Base-by-base conservation (phyloP, 2,329 filamentous ascomycete species). In the Neofusicoccum cordaticola region DNA sequence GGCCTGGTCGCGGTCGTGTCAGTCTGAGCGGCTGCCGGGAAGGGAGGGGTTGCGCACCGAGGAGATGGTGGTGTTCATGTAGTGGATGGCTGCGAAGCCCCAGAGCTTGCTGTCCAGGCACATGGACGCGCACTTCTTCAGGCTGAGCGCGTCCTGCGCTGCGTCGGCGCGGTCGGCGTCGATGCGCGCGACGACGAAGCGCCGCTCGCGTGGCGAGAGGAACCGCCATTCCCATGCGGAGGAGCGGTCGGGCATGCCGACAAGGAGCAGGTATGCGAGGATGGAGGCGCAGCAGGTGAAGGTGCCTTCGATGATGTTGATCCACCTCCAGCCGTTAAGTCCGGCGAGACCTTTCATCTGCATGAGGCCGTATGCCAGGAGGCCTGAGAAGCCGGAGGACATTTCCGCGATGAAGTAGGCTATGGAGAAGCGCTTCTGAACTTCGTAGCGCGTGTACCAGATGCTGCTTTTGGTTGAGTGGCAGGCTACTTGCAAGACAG, bases 91-190 rank as follows among this genome's bases (percentile, higher is more conserved):
- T 3, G 90, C 91, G 3, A 92, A 92, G 1, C 83, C 78, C 83
- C 88, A 92, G 22, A 91, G 85, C 73, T 90, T 92, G 89, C 89
- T 92, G 75, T 94, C 91, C 67, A 81, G 83, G 66, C 90, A 86
- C 62, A 74, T 72, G 0, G 66, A 41, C 35, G 76, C 39, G 37
- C 73, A 70, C 15, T 69, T 68, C 11, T 65, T 57, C 8, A 65
- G n/a, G 0, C 71, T 73, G 9, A 76, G 60, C 5, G 50, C 48
- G 44, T 72, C 70, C 51, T 71, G 71, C 37, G 69, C 70, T 7
- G 74, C 74, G 51, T 78, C 76, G 4, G 74, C 74, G 6, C 75
- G 71, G 64, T 78, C 76, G 17, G 69, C 68, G 35, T 80, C 72
- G 65, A 80, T 77, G 9, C 74, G 73, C 17, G 64, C 70, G 47